Evolutionary conservation across 495 filamentous ascomycete species (phyloP), one percentile per base, ranked within the genome.

Genomic region (Thozetella sp.): DNA sequence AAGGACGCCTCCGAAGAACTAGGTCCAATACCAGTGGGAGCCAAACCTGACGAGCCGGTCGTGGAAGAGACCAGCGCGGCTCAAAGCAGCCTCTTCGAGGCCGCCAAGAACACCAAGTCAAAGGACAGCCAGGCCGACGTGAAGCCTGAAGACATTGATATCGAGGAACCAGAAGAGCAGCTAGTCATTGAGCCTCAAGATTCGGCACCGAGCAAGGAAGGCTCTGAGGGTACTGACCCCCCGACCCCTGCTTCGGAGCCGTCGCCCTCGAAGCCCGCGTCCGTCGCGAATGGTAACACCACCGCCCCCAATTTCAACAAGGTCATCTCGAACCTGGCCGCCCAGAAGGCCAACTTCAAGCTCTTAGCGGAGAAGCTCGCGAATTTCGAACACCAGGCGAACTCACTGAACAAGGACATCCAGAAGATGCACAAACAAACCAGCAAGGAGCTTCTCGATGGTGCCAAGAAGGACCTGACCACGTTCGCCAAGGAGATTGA

Each of bases 71-170:
- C 45, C 20, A 11, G 50, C 23, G 22, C 24, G 45, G 43, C 11
- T 4, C 43, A 48, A n/a, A 48, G 43, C n/a, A 63, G 61, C 25
- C 61, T 70, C 2, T 70, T 68, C 24, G 55, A 27, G 4, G 55
- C 61, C 15, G 13, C 63, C 3, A 10, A 59, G 3, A 9, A 51
- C 15, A 3, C 60, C 50, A 71, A 61, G 34, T 22, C 52, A 3
- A 72, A 71, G 19, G 67, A 66, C 0, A 34, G 22, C 15, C 51
- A 66, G 56, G 75, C 56, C 51, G 71, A 70, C 55, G 63, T 66
- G 1, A 67, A 70, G 23, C 79, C 80, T 0, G 79, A 83, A 6
- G 80, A 82, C 57, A 80, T 83, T 46, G 63, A 81, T 48, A 73
- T 82, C 19, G 73, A 76, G 55, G 69, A 67, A 54, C 80, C 78